A percentile compares a stretch with the other conserved stretches of the same genome.
Conservation (phyloP, 495 filamentous ascomycete species). For the Penicillium manginii region DNA sequence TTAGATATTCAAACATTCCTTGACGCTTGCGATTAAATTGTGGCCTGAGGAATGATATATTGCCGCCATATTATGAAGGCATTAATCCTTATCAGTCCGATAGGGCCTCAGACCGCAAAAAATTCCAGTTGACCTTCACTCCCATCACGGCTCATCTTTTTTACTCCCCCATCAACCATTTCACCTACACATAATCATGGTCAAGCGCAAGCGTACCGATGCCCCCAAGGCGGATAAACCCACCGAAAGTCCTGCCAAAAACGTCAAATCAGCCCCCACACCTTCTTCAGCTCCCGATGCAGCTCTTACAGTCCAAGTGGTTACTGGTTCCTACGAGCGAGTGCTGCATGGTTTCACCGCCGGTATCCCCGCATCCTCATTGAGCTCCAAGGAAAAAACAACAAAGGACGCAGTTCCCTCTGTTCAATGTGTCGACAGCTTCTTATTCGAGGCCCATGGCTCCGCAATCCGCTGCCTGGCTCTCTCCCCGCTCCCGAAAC, state of each 20-base stretch:
- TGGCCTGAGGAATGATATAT: not conserved
- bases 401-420: slow-evolving; percentile 30
- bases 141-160: slow-evolving; percentile 21
- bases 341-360: slow-evolving; percentile 90
- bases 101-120: slow-evolving; percentile 31
- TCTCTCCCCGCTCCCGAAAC: slow-evolving; percentile 74
- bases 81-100: slow-evolving; percentile 25
- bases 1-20: not conserved
- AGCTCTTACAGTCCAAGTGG: slow-evolving; percentile 74
- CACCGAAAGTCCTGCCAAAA: slow-evolving; percentile 36
- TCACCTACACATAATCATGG: slow-evolving; percentile 53
- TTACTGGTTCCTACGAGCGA: slow-evolving; percentile 94
- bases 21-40: slow-evolving; percentile 16
- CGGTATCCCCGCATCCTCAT: slow-evolving; percentile 53
- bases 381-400: slow-evolving; percentile 27
- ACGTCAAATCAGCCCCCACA: slow-evolving; percentile 35
- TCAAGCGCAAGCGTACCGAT: slow-evolving; percentile 73
- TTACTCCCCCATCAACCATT: slow-evolving; percentile 9
- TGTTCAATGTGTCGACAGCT: slow-evolving; percentile 84
- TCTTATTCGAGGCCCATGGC: slow-evolving; percentile 91
- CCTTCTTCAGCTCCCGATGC: slow-evolving; percentile 32
- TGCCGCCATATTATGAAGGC: slow-evolving; percentile 9
- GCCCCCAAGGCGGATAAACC: slow-evolving; percentile 37
- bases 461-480: slow-evolving; percentile 90
- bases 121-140: slow-evolving; percentile 28